Percentiles rank a stretch among this genome's conserved stretches.
These are phyloP conservation scores for Penicillium oxalicum DNA, from an alignment of 2,329 filamentous ascomycete species.

Conservation along the genomic window DNA sequence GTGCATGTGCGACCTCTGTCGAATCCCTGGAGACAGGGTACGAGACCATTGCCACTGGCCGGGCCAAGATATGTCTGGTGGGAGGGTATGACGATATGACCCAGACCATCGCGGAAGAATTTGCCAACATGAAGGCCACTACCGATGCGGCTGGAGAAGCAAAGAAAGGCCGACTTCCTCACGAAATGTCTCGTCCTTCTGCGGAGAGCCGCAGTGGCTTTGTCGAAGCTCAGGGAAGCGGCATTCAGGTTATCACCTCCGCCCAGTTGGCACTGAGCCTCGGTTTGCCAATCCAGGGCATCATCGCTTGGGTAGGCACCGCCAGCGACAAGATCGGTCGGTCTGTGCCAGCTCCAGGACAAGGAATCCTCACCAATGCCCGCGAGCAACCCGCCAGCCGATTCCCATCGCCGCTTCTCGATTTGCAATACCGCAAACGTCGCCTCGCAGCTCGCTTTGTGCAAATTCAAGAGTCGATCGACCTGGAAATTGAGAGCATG, in stretches of 20 bases:
- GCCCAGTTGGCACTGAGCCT: slow-evolving; percentile 91
- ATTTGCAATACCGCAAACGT: slow-evolving; percentile 91
- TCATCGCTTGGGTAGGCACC: slow-evolving; percentile 84
- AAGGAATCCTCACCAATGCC: slow-evolving; percentile 91
- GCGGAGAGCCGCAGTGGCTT: slow-evolving; percentile 94
- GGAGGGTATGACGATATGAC: slow-evolving; percentile 98
- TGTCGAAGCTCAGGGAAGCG: slow-evolving; percentile 97
- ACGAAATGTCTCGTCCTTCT: slow-evolving; percentile 94
- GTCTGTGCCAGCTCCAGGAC: slow-evolving; percentile 87
- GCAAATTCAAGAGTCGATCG: slow-evolving; percentile 61
- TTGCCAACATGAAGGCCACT: slow-evolving; percentile 99
- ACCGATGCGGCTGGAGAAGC: slow-evolving; percentile 96
- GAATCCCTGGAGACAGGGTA: slow-evolving; percentile 96
- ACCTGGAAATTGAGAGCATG: background rate
- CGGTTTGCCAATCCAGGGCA: slow-evolving; percentile 93
- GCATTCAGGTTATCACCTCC: slow-evolving; percentile 97
- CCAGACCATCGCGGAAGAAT: slow-evolving; percentile 97
- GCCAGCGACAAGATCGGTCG: slow-evolving; percentile 98
- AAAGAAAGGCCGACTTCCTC: slow-evolving; percentile 82
- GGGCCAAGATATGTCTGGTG: slow-evolving; percentile 91
- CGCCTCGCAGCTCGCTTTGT: slow-evolving; percentile 87
- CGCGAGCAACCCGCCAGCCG: slow-evolving; percentile 82
- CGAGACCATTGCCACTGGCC: slow-evolving; percentile 95
- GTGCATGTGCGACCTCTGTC: slow-evolving; percentile 91
- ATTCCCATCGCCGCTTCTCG: slow-evolving; percentile 68